A percentile compares a stretch with the other conserved stretches of the same genome.
These are phyloP conservation scores for Daldinia bambusicola DNA, from an alignment of 495 filamentous ascomycete species.

Conservation along the genomic window DNA sequence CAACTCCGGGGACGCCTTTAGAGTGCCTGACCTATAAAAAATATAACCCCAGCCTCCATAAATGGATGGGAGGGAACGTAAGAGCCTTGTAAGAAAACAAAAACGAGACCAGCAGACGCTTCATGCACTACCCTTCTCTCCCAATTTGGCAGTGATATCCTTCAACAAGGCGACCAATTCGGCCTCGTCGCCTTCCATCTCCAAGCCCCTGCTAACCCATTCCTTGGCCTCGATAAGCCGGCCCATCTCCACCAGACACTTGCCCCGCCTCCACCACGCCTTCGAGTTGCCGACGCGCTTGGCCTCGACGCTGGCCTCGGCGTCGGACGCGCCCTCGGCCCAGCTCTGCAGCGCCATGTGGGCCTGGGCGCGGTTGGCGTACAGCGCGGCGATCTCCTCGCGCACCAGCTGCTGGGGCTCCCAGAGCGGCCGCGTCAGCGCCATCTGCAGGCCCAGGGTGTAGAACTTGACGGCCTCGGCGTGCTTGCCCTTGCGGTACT, in stretches of 20 bases:
- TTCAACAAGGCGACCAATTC: constrained; percentile 75
- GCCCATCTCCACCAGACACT: constrained; percentile 90
- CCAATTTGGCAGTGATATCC: constrained; percentile 69
- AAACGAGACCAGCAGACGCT: background rate
- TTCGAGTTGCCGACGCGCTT: constrained; percentile 89
- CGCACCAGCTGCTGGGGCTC: constrained; percentile 82
- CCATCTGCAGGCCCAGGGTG: constrained; percentile 87
- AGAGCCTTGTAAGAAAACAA: constrained; percentile 1
- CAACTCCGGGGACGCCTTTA: constrained; percentile 32
- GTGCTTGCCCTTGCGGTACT: constrained; percentile 79
- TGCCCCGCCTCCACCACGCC: constrained; percentile 89
- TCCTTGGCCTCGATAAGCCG: constrained; percentile 81
- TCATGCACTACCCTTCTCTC: constrained; percentile 43
- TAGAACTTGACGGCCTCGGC: constrained; percentile 83
- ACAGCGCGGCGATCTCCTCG: constrained; percentile 83
- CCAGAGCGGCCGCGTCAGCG: constrained; percentile 81
- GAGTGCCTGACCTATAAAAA: background rate
- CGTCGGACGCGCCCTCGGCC: constrained; percentile 84
- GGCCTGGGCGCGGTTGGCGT: constrained; percentile 89
- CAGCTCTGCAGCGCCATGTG: constrained; percentile 81
- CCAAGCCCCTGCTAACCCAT: constrained; percentile 77
- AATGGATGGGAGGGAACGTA: background rate
- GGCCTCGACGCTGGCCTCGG: constrained; percentile 87
- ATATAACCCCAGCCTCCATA: background rate
- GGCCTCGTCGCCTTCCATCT: constrained; percentile 80